A percentile compares a stretch with the other conserved stretches of the same genome.
Conservation (phyloP, 2,329 filamentous ascomycete species). For the Ophiostoma himal-ulmi region DNA sequence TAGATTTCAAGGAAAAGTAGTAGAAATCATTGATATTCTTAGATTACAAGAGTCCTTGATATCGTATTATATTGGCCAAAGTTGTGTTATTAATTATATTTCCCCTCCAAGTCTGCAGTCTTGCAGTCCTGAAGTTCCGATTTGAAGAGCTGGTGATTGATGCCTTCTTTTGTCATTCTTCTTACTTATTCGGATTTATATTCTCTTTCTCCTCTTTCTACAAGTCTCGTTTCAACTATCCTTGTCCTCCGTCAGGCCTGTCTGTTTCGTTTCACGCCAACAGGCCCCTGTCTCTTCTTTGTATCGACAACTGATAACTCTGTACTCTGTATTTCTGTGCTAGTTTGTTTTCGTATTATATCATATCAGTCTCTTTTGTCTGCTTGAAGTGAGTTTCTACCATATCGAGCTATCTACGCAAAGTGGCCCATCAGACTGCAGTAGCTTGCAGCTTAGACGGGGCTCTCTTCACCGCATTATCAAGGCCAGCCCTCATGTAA, state of each 20-base stretch:
- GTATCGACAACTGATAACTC: not conserved
- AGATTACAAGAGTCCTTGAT: not conserved
- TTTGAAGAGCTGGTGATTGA: not conserved
- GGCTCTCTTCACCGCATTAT: constrained; percentile 12
- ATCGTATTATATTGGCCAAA: not conserved
- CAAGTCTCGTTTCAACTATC: constrained; percentile 8
- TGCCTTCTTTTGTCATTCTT: constrained; percentile 6
- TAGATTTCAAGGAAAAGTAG: not conserved
- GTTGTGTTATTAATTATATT: not conserved
- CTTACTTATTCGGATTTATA: not conserved
- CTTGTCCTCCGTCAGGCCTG: constrained; percentile 11
- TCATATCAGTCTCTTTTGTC: not conserved
- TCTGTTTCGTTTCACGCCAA: constrained; percentile 14
- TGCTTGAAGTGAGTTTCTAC: too few relatives aligned
- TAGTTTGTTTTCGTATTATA: not conserved
- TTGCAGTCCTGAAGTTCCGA: not conserved
- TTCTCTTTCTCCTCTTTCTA: constrained; percentile 5
- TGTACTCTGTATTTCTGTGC: not conserved
- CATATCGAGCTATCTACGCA: not conserved
- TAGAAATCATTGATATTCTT: not conserved
- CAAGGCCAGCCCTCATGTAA: not conserved
- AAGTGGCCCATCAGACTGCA: constrained; percentile 9
- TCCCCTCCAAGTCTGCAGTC: not conserved
- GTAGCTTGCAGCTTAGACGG: constrained; percentile 10
- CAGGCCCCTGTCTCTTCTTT: not conserved